Percentiles rank a stretch among this genome's conserved stretches.
Evolutionary conservation across 1,284 basidiomycete species (phyloP).

Genomic region (Ustilago cynodontis): DNA sequence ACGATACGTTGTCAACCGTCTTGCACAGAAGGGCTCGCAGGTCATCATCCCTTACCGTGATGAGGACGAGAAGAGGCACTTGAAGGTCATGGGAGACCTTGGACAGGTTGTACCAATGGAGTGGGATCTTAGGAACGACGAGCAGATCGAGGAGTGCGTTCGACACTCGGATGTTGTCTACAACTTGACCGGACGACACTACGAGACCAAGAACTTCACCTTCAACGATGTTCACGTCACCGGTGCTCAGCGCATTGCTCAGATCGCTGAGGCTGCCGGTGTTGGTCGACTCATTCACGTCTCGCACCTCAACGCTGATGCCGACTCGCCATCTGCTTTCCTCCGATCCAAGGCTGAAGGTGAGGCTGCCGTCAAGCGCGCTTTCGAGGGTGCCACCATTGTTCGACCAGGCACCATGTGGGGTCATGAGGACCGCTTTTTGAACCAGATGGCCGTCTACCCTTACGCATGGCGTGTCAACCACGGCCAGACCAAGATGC

Average conservation of each 20-base stretch:
- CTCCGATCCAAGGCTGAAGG: constrained; percentile 92
- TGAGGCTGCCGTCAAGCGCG: constrained; percentile 86
- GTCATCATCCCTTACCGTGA: constrained; percentile 96
- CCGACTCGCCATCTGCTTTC: constrained; percentile 82
- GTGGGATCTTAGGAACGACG: constrained; percentile 89
- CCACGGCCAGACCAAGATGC: constrained; percentile 84
- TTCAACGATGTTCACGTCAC: constrained; percentile 82
- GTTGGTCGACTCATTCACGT: constrained; percentile 92
- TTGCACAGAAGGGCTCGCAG: constrained; percentile 88
- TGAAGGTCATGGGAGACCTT: constrained; percentile 94
- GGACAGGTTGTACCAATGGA: constrained; percentile 97
- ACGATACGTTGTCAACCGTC: constrained; percentile 81
- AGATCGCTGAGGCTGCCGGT: constrained; percentile 80
- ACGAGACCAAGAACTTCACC: constrained; percentile 91
- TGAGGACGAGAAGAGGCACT: constrained; percentile 90
- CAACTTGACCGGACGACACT: constrained; percentile 89
- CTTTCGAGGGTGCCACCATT: constrained; percentile 89
- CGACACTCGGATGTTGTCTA: constrained; percentile 97
- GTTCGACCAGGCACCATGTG: constrained; percentile 87
- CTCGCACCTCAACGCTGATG: constrained; percentile 92
- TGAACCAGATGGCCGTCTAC: constrained; percentile 93
- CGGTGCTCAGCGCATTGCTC: constrained; percentile 80
- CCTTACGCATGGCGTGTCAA: constrained; percentile 97
- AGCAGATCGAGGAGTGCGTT: constrained; percentile 92
- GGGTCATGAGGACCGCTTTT: constrained; percentile 92